A percentile compares a stretch with the other conserved stretches of the same genome.
Evolutionary conservation across 1,139 yeast genomes (phyloP).

Genomic region (Yamadazyma buinensis): DNA sequence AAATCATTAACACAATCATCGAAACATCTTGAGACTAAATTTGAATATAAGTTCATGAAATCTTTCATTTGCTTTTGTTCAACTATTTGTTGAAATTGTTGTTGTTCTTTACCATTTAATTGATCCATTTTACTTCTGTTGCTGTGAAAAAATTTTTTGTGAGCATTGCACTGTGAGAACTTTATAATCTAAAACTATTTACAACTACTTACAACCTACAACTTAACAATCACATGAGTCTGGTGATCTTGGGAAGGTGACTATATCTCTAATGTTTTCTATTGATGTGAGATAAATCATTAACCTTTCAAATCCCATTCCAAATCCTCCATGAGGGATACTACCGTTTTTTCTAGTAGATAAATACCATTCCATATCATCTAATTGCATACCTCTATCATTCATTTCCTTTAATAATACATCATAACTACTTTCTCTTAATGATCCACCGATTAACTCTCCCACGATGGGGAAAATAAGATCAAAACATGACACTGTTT

Average conservation of each 20-base stretch:
- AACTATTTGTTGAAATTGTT: constrained; percentile 89
- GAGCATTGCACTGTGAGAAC: constrained; percentile 3
- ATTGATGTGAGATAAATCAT: constrained; percentile 67
- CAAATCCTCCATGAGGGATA: constrained; percentile 96
- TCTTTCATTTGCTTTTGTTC: constrained; percentile 99
- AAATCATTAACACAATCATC: constrained; percentile 97
- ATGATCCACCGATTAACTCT: constrained; percentile 93
- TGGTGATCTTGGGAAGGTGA: constrained; percentile 68
- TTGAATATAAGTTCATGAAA: constrained; percentile 94
- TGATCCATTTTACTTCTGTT: constrained; percentile 54
- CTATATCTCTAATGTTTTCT: constrained; percentile 80
- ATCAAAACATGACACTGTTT: constrained; percentile 89
- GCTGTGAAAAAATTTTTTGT: constrained; percentile 9
- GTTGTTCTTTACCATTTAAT: constrained; percentile 89
- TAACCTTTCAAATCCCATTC: constrained; percentile 89
- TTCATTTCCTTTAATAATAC: constrained; percentile 48
- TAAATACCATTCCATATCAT: constrained; percentile 76
- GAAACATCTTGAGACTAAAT: constrained; percentile 94
- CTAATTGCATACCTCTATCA: constrained; percentile 48
- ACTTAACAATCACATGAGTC: constrained; percentile 32
- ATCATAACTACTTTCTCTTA: constrained; percentile 71
- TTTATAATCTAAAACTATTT: background rate
- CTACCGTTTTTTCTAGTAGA: constrained; percentile 72
- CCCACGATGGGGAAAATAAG: constrained; percentile 86
- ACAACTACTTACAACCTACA: background rate